These are phyloP conservation scores for Aspergillus calidoustus DNA, from an alignment of 2,329 filamentous ascomycete species.

Conservation along the genomic window DNA sequence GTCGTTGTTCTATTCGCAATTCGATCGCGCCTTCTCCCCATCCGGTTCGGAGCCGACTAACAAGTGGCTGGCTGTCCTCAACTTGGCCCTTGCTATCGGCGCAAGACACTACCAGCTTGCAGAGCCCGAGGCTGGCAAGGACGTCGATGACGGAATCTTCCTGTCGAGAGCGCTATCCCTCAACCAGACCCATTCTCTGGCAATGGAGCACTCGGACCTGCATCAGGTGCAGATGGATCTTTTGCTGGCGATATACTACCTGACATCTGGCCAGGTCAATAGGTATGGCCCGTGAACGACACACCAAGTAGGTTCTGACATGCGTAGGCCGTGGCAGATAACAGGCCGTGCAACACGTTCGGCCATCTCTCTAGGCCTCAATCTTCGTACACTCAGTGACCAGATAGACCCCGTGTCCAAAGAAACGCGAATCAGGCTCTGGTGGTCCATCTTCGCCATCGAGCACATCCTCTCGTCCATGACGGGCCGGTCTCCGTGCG, in stretches of 20 bases:
- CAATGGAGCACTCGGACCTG: conserved; percentile 42
- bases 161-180: conserved; percentile 3
- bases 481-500: conserved; percentile 44
- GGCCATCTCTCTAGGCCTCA: conserved; percentile 45
- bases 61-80: conserved; percentile 46
- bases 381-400: conserved; percentile 42
- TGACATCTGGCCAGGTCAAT: conserved; percentile 45
- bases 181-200: conserved; percentile 22
- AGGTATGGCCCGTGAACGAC: conserved; percentile 37
- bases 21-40: conserved; percentile 27
- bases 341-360: conserved; percentile 44
- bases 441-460: conserved; percentile 47
- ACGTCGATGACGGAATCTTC: conserved; percentile 8
- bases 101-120: conserved; percentile 38
- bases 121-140: not conserved
- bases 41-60: conserved; percentile 33
- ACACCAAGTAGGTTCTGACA: no score
- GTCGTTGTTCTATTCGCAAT: conserved; percentile 40
- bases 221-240: conserved; percentile 47
- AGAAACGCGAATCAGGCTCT: conserved; percentile 45
- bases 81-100: conserved; percentile 47
- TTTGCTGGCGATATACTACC: conserved; percentile 41
- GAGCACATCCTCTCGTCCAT: conserved; percentile 45
- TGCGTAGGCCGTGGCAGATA: conserved; percentile 43
- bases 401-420: conserved; percentile 41